Evolutionary conservation across 2,329 filamentous ascomycete species (phyloP).

Genomic region (Mollisiaceae sp.): DNA sequence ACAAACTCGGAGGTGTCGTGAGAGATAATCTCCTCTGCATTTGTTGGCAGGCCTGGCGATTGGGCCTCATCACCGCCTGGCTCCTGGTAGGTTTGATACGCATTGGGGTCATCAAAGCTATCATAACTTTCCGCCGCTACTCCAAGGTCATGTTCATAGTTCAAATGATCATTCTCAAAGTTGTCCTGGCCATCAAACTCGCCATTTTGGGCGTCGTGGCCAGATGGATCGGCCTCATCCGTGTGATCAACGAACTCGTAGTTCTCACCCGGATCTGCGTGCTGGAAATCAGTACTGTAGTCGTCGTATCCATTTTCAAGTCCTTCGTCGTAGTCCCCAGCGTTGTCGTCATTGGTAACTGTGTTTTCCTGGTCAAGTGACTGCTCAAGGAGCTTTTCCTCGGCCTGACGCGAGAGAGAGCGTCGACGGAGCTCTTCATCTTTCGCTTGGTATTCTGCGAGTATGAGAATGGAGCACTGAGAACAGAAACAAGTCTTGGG

Average conservation of each 20-base stretch:
- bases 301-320: conserved; percentile 48
- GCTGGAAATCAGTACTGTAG: neutral
- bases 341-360: conserved; percentile 14
- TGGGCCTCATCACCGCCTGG: neutral
- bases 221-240: neutral
- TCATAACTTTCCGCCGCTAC: neutral
- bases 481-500: conserved; percentile 38
- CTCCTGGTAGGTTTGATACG: neutral
- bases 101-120: neutral
- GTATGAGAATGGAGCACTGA: conserved; percentile 34
- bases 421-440: conserved; percentile 35
- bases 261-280: neutral
- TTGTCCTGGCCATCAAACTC: neutral
- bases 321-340: conserved; percentile 22
- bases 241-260: conserved; percentile 1
- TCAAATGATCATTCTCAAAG: conserved; percentile 27
- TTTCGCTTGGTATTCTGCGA: conserved; percentile 33
- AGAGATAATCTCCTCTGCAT: neutral
- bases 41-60: neutral
- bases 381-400: conserved; percentile 15
- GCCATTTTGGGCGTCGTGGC: neutral
- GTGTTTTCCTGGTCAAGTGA: conserved; percentile 6
- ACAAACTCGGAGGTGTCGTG: neutral
- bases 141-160: conserved; percentile 11
- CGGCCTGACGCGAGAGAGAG: conserved; percentile 27